Evolutionary conservation across 768 basidiomycete genomes (phyloP).

Genomic region (Amanita inopinata): DNA sequence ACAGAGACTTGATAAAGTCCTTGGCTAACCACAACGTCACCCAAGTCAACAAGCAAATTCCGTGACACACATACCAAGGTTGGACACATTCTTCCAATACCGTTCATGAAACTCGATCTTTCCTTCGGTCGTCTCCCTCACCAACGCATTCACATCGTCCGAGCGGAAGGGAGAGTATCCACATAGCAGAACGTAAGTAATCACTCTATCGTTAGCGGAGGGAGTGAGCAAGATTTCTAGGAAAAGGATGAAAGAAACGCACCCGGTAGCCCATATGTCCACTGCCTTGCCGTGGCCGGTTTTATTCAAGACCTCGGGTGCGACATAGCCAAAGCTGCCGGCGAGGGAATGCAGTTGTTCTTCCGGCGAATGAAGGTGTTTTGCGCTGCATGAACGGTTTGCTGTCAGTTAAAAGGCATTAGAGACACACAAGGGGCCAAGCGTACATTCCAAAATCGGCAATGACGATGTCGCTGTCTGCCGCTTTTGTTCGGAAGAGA

Average conservation of each 20-base stretch:
- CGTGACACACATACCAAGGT: slow-evolving; percentile 44
- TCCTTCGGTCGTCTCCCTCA: slow-evolving; percentile 77
- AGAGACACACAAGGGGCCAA: slow-evolving; percentile 1
- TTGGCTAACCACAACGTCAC: slow-evolving; percentile 46
- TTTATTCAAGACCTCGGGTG: slow-evolving; percentile 78
- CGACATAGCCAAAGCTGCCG: slow-evolving; percentile 83
- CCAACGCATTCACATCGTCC: slow-evolving; percentile 63
- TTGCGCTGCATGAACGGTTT: slow-evolving; percentile 45
- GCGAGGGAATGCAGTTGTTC: slow-evolving; percentile 67
- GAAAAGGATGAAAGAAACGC: slow-evolving; percentile 12
- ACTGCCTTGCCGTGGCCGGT: slow-evolving; percentile 87
- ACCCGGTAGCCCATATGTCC: slow-evolving; percentile 93
- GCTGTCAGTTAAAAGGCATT: background rate
- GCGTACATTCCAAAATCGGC: slow-evolving; percentile 95
- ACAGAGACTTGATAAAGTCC: slow-evolving; percentile 62
- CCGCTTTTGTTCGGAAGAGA: slow-evolving; percentile 71
- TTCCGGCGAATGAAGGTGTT: slow-evolving; percentile 64
- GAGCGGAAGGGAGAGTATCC: slow-evolving; percentile 94
- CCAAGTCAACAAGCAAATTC: background rate
- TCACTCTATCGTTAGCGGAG: slow-evolving; percentile 46
- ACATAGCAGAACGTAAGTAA: slow-evolving; percentile 90
- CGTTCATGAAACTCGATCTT: slow-evolving; percentile 86
- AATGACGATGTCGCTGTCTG: slow-evolving; percentile 83
- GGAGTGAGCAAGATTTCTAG: slow-evolving; percentile 2
- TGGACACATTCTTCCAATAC: slow-evolving; percentile 89